A percentile compares a stretch with the other conserved stretches of the same genome.
Evolutionary conservation across 2,329 filamentous ascomycete genomes (phyloP).

Genomic region (Stemphylium beticola): DNA sequence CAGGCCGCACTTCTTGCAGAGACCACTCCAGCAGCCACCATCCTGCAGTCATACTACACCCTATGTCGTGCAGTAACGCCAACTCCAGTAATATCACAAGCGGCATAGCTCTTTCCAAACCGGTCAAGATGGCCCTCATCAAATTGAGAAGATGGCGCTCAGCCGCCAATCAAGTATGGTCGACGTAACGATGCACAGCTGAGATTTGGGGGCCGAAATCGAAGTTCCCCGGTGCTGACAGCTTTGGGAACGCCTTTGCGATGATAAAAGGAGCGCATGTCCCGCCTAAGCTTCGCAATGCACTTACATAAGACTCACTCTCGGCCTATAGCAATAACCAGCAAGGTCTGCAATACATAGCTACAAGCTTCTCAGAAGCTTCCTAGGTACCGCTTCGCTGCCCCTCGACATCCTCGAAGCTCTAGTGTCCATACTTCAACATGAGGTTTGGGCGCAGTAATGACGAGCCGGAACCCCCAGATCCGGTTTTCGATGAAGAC

Average conservation of each 20-base stretch:
- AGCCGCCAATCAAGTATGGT: neutral
- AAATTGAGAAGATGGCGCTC: neutral
- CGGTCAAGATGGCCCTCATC: neutral
- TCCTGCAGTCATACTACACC: neutral
- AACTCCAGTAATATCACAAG: neutral
- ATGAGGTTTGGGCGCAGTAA: neutral
- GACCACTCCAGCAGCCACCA: neutral
- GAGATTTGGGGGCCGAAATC: neutral
- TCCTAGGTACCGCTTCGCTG: neutral
- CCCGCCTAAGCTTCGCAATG: neutral
- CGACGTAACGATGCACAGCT: neutral
- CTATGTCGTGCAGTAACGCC: neutral
- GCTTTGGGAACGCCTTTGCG: neutral
- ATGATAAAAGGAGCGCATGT: neutral
- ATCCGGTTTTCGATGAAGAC: constrained; percentile 1
- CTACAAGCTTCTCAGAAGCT: neutral
- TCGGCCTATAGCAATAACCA: neutral
- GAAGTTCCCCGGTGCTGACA: neutral
- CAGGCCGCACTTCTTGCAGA: neutral
- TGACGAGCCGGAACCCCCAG: neutral
- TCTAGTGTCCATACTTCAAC: neutral
- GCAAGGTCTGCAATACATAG: neutral
- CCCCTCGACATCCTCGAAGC: neutral
- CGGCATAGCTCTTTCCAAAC: neutral
- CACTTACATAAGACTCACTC: neutral